Conservation (phyloP, 164 flowering plant genomes). For the Warburgia ugandensis region DNA sequence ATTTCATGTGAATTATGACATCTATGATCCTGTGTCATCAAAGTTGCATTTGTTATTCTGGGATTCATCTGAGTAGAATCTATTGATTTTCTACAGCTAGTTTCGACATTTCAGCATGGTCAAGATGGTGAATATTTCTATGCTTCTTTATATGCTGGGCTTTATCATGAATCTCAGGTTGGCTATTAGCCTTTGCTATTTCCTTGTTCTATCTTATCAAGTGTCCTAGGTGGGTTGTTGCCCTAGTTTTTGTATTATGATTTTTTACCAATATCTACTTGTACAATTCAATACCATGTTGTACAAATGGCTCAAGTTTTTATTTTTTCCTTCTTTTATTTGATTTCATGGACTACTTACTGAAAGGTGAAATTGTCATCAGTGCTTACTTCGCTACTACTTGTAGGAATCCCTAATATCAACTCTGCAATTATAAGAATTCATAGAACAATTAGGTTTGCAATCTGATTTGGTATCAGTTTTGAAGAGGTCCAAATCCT, state of each 20-base stretch:
- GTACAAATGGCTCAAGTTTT: too few relatives aligned
- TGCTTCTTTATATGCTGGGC: slow-evolving; percentile 83
- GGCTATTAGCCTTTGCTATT: slow-evolving; percentile 5
- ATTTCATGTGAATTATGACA: background rate
- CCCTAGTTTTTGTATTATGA: too few relatives aligned
- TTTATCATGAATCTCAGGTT: slow-evolving; percentile 80
- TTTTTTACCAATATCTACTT: background rate
- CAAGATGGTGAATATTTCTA: slow-evolving; percentile 59
- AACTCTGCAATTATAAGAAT: too few relatives aligned
- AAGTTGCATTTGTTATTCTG: background rate
- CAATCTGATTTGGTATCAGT: too few relatives aligned
- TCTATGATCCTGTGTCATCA: background rate
- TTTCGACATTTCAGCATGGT: slow-evolving; percentile 45
- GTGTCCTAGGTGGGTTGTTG: too few relatives aligned
- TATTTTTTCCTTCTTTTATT: too few relatives aligned
- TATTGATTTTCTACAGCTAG: slow-evolving; percentile 48
- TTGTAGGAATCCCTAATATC: background rate
- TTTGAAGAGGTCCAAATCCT: too few relatives aligned
- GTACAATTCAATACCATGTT: too few relatives aligned
- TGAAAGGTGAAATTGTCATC: background rate
- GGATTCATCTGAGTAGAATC: background rate
- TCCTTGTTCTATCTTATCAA: too few relatives aligned
- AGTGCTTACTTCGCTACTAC: background rate
- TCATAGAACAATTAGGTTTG: too few relatives aligned
- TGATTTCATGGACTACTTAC: background rate